Conservation (phyloP, 257 asterid species). For the Solanum peruvianum region DNA sequence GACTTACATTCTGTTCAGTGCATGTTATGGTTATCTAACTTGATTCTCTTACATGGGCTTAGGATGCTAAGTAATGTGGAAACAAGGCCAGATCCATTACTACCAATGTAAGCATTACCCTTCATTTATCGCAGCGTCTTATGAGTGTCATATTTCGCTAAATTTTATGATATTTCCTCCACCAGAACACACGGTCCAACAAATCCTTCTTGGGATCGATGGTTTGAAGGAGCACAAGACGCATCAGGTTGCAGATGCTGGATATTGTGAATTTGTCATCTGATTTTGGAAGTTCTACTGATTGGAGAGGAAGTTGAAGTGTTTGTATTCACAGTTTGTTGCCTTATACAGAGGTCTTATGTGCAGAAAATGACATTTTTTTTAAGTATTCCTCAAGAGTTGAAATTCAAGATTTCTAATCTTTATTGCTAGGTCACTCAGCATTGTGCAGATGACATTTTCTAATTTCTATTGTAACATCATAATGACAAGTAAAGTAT, state of each 20-base stretch:
- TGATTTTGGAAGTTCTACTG: not conserved
- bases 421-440: not conserved
- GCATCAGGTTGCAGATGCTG: slow-evolving; percentile 87
- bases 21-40: not conserved
- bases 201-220: slow-evolving; percentile 81
- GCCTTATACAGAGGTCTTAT: not conserved
- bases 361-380: slow-evolving; percentile 13
- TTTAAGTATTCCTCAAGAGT: not conserved
- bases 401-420: not conserved
- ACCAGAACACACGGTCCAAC: slow-evolving; percentile 72
- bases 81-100: slow-evolving; percentile 71
- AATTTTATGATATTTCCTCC: not conserved
- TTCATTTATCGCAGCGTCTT: not conserved
- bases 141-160: not conserved
- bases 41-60: not conserved
- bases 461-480: not conserved
- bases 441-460: slow-evolving; percentile 1
- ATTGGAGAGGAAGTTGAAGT: not conserved
- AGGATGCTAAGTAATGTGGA: slow-evolving; percentile 61
- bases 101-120: slow-evolving; percentile 49
- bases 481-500: not conserved
- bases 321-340: not conserved
- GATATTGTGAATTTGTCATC: slow-evolving; percentile 39
- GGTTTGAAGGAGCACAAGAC: slow-evolving; percentile 88
- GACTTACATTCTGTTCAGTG: not conserved